Base-by-base conservation (phyloP, 495 filamentous ascomycete species). In the Aspergillus carlsbadensis region DNA sequence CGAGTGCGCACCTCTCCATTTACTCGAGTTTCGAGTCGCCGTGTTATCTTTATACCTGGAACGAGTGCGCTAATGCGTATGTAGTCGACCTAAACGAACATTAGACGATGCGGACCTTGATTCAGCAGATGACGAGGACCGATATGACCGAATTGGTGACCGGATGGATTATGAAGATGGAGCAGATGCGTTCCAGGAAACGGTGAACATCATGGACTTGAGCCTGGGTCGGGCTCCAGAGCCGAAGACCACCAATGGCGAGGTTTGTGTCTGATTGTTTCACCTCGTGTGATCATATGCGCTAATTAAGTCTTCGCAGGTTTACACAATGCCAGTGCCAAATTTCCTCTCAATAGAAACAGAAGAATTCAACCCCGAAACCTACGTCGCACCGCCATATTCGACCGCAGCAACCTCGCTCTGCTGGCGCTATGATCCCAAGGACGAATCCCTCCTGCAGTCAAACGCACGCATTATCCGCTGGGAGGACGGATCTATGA, bases 401-500 rank as follows among this genome's bases (percentile, higher is more conserved):
- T 77, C 80, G 31, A 84, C 82, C 17, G 87, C 87, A 10, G 81
- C 84, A 13, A 86, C 81, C 15, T 87, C 86, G 11, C 72, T 89
- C 21, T 87, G 86, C 63, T 88, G 87, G 84, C 81, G 88, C 48
- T 80, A 81, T 58, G 82, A 86, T 40, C 86, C 86, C n/a, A 78
- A 75, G 10, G 73, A 88, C 54, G 77, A 79, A 6, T 61, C 68
- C 11, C 68, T 81, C 34, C 72, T 91, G 10, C 82, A 88, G 63
- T 92, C 88, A 34, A 94, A 94, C 67, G 81, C 90, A 6, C 83
- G 87, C 42, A 75, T 93, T 24, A 82, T 91, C 53, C 83, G 81
- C 56, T 96, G 91, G 91, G 88, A 87, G 56, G 90, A 96, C 63
- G 90, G 90, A 35, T 91, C 88, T 6, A 70, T 91, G 24, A 96